Evolutionary conservation across 108 stramenopile genomes (phyloP).

Genomic region (Conticribra weissflogii): DNA sequence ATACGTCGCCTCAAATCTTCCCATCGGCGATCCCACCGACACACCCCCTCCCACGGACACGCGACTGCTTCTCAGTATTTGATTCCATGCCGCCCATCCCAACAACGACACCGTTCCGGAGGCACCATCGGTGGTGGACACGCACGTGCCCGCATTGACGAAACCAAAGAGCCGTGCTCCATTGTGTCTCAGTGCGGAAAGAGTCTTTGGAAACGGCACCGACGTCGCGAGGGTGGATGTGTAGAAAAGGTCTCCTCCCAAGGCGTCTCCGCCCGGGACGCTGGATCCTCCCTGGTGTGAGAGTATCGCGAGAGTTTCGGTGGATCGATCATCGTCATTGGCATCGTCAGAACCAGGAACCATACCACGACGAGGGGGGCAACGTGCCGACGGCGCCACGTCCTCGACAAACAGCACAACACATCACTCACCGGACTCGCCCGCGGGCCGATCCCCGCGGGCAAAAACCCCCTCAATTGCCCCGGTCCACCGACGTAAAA

Average conservation of each 20-base stretch:
- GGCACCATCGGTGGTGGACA: slow-evolving; percentile 9
- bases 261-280: slow-evolving; percentile 74
- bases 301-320: neutral
- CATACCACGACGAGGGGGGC: too few relatives aligned
- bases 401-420: neutral
- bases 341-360: too few relatives aligned
- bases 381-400: too few relatives aligned
- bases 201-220: slow-evolving; percentile 53
- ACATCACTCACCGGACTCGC: slow-evolving; percentile 33
- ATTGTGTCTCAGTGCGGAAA: slow-evolving; percentile 54
- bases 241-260: slow-evolving; percentile 84
- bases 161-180: slow-evolving; percentile 78
- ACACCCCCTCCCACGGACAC: slow-evolving; percentile 74
- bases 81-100: slow-evolving; percentile 22
- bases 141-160: slow-evolving; percentile 76
- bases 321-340: too few relatives aligned
- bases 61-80: slow-evolving; percentile 59
- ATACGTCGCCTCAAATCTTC: slow-evolving; percentile 79
- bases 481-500: slow-evolving; percentile 85
- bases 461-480: slow-evolving; percentile 80
- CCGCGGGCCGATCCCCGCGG: slow-evolving; percentile 82
- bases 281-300: slow-evolving; percentile 48
- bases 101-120: slow-evolving; percentile 10
- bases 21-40: slow-evolving; percentile 67
- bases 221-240: slow-evolving; percentile 67